Base-by-base conservation (phyloP, 768 basidiomycete genomes). In the Boletus coccyginus region DNA sequence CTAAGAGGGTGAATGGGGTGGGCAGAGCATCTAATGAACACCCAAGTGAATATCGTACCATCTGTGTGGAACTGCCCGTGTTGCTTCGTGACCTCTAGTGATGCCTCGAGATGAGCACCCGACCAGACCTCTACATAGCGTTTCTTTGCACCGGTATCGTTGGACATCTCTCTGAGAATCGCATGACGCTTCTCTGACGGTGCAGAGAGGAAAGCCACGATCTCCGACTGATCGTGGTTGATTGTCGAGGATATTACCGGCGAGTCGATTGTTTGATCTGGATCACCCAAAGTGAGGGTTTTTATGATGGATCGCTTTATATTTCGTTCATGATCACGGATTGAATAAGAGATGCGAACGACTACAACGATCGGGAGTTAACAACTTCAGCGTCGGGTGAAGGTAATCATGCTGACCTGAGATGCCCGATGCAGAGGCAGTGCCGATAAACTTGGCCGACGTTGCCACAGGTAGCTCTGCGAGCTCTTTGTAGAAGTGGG, bases 61-160 rank as follows among this genome's bases (percentile, higher is more conserved):
- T 90, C 86, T 5, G 79, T 72, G 60, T 86, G 85, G 59, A 86
- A 88, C 11, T 77, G 74, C 0, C 79, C 82, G 55, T 88, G 86
- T 5, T 63, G 62, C 29, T 82, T 78, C 1, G 84, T 81, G 17
- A 88, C 85, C 36, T 88, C 83, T 32, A 79, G 62, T 0, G 77
- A 78, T 0, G 71, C 73, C 48, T 81, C 76, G 1, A 85, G 65
- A 10, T 66, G 59, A 31, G 76, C 71, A 0, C 73, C 75, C 0
- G 68, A 62, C 84, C 86, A 88, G 14, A 89, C 70, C 66, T 90
- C 87, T 0, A 88, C 77, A 50, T 75, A 80, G 35, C 84, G 76
- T 58, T 77, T 81, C 56, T 77, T 74, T 31, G 48, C 38, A 33
- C 53, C 64, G 9, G 52, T 59, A 3, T 68, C 35, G 9, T 70